A percentile compares a stretch with the other conserved stretches of the same genome.
These are phyloP conservation scores for Thalassia testudinum DNA, from an alignment of 116 monocot genomes.

Conservation along the genomic window DNA sequence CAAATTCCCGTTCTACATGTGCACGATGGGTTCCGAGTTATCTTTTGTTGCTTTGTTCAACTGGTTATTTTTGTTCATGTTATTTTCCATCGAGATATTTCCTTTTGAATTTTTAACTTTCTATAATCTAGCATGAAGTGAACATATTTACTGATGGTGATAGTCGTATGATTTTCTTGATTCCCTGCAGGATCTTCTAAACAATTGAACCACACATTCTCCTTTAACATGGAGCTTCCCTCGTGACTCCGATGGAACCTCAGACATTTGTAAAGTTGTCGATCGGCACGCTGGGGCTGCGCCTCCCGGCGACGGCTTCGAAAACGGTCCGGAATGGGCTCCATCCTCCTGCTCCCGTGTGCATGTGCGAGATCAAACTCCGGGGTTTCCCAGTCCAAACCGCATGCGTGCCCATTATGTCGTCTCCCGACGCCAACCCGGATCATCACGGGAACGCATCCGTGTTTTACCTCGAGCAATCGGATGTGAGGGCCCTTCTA, in stretches of 20 bases:
- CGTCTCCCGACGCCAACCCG: slow-evolving; percentile 25
- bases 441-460: slow-evolving; percentile 30
- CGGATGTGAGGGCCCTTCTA: slow-evolving; percentile 36
- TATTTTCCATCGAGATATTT: no score
- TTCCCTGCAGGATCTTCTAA: not conserved
- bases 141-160: no score
- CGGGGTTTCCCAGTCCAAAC: slow-evolving; percentile 64
- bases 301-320: slow-evolving; percentile 22
- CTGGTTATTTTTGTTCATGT: no score
- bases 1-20: no score
- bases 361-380: slow-evolving; percentile 51
- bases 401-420: slow-evolving; percentile 36
- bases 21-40: no score
- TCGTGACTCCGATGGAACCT: slow-evolving; percentile 67
- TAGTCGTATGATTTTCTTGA: no score
- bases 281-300: slow-evolving; percentile 64
- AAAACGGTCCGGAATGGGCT: slow-evolving; percentile 4
- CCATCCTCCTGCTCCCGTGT: slow-evolving; percentile 14
- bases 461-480: slow-evolving; percentile 64
- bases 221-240: slow-evolving; percentile 9
- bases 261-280: slow-evolving; percentile 63
- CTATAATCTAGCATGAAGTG: no score
- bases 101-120: no score
- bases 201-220: not conserved
- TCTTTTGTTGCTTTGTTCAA: no score